Base-by-base conservation (phyloP, 2,329 filamentous ascomycete species). In the Westerdykella aurantiaca region DNA sequence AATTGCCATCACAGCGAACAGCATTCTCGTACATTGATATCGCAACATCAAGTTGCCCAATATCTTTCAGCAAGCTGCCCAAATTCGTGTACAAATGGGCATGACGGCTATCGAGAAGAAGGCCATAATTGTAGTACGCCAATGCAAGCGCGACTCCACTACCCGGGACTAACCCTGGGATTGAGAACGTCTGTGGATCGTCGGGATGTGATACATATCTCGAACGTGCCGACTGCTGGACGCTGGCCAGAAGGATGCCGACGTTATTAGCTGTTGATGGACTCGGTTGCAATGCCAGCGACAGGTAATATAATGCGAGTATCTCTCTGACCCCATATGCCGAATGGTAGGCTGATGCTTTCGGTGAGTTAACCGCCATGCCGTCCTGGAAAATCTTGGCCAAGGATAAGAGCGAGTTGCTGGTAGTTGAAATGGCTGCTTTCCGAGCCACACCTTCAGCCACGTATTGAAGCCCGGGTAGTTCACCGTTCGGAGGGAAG, bases 251-350 rank as follows among this genome's bases (percentile, higher is more conserved):
- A 22, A 98, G 75, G 43, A 98, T 98, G 3, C 93, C 93, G 11
- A 98, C 90, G 63, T 98, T 98, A 64, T 98, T 98, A 0, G 93
- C 93, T 0, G 93, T 98, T 0, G 93, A 98, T 2, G 93, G 93
- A 57, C 93, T 97, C 38, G 93, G 90, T 51, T 96, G 93, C 2
- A 98, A 76, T 0, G 93, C 95, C 3, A 98, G 72, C 0, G 93
- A 98, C 2, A 98, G 75, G 60, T 98, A 98, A 66, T 98, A 98
- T 11, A 98, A 77, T 1, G 90, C 88, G 31, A 98, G 71, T 31
- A 98, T 97, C 59, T 98, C 93, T 34, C 88, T 82, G 18, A 97
- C 88, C 1, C 88, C 86, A 37, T 85, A 83, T 2, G 82, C 78
- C 44, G 82, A 80, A 46, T 79, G 78, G 17, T 80, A 70, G 10